A percentile compares a stretch with the other conserved stretches of the same genome.
Conservation (phyloP, 768 basidiomycete genomes). For the Cystofilobasidium capitatum region DNA sequence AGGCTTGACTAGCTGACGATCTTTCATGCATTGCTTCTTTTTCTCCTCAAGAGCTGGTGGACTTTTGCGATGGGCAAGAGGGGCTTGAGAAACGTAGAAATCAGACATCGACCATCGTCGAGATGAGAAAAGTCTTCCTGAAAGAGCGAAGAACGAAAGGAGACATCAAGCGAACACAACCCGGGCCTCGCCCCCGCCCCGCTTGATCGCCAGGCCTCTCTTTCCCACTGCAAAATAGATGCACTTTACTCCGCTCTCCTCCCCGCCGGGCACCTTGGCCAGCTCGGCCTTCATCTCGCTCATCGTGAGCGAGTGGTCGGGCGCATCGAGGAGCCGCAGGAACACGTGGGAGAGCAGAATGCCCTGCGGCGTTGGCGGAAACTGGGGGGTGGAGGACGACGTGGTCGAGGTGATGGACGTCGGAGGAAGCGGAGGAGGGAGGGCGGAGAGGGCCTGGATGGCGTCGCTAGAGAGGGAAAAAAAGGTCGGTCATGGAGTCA, state of each 20-base stretch:
- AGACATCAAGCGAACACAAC: slow-evolving; percentile 21
- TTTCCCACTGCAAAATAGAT: slow-evolving; percentile 23
- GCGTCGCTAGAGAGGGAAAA: background rate
- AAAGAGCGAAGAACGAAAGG: too few species aligned
- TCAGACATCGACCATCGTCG: too few species aligned
- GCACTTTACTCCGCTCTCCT: slow-evolving; percentile 7
- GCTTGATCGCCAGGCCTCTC: slow-evolving; percentile 23
- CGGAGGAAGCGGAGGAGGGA: slow-evolving; percentile 15
- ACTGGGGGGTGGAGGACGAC: slow-evolving; percentile 11
- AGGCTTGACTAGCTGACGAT: too few species aligned
- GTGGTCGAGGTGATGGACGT: slow-evolving; percentile 18
- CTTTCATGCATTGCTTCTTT: too few species aligned
- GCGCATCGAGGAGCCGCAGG: slow-evolving; percentile 4
- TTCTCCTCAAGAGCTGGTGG: too few species aligned
- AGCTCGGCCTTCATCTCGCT: slow-evolving; percentile 13
- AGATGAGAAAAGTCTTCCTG: too few species aligned
- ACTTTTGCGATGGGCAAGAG: too few species aligned
- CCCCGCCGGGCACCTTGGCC: background rate
- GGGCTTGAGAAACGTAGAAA: too few species aligned
- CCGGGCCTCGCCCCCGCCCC: slow-evolving; percentile 19
- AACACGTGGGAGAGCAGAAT: slow-evolving; percentile 19
- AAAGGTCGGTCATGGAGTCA: background rate
- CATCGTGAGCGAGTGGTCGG: slow-evolving; percentile 18
- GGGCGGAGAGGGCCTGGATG: background rate
- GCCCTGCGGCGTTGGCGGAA: slow-evolving; percentile 19